Percentiles rank a stretch among this genome's conserved stretches.
Conservation (phyloP, 1,284 basidiomycete species). For the Dichomitus squalens region DNA sequence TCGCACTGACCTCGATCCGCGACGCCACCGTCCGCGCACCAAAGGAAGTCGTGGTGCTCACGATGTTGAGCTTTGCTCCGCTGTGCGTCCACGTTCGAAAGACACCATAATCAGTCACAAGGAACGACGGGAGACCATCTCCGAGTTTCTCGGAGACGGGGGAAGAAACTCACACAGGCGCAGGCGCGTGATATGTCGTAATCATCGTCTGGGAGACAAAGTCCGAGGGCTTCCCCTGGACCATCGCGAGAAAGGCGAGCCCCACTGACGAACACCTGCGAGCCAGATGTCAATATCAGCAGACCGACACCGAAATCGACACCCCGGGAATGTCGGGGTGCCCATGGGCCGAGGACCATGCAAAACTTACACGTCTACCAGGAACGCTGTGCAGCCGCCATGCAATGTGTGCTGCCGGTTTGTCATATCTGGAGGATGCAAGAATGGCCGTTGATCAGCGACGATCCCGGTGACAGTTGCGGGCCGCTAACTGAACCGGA, state of each 20-base stretch:
- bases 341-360: neutral
- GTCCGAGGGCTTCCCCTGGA: constrained; percentile 30
- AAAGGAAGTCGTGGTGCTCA: constrained; percentile 8
- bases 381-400: constrained; percentile 28
- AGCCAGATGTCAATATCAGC: neutral
- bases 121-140: too few species aligned
- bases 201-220: constrained; percentile 55
- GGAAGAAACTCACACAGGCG: constrained; percentile 8
- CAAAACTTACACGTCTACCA: constrained; percentile 20
- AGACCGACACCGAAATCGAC: neutral
- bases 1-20: neutral
- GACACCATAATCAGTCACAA: too few species aligned
- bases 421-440: constrained; percentile 25
- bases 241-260: constrained; percentile 45
- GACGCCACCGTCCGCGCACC: constrained; percentile 9
- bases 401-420: constrained; percentile 26
- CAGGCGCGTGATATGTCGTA: constrained; percentile 41
- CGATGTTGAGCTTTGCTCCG: constrained; percentile 9
- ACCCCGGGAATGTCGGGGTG: neutral
- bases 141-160: neutral
- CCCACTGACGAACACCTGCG: constrained; percentile 44
- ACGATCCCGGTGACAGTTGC: neutral
- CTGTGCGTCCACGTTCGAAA: too few species aligned
- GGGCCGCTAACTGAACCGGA: neutral
- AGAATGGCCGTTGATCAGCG: neutral